phyloP scores from a whole-genome alignment of 768 basidiomycete genomes.

The Goffeauzyma gilvescens region DNA sequence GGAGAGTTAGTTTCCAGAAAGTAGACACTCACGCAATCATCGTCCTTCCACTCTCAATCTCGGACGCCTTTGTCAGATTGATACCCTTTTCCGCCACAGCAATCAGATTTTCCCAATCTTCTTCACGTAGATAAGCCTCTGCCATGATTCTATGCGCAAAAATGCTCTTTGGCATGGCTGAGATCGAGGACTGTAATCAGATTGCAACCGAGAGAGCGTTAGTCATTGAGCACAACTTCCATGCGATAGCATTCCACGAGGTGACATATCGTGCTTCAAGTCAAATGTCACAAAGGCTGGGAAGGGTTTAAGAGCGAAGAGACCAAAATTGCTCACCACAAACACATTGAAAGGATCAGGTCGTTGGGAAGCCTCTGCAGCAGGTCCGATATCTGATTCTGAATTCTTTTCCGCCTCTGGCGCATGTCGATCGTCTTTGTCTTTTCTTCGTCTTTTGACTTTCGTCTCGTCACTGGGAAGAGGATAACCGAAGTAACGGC shows the following conservation, averaged over 20 bases:
- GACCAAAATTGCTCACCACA: constrained; percentile 1
- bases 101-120: constrained; percentile 56
- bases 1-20: neutral
- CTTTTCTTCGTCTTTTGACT: constrained; percentile 24
- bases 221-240: too few species aligned
- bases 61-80: constrained; percentile 39
- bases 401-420: too few species aligned
- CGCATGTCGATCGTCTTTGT: too few species aligned
- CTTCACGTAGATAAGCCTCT: constrained; percentile 47
- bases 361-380: too few species aligned
- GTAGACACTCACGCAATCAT: constrained; percentile 36
- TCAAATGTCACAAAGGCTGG: too few species aligned
- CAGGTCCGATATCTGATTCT: too few species aligned
- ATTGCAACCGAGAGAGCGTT: too few species aligned
- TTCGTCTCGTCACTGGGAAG: constrained; percentile 36
- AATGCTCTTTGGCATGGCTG: constrained; percentile 45
- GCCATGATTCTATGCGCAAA: constrained; percentile 49
- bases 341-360: constrained; percentile 9
- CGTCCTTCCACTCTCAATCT: constrained; percentile 42
- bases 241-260: too few species aligned
- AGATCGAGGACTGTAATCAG: too few species aligned
- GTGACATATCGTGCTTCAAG: too few species aligned
- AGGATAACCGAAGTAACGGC: constrained; percentile 42
- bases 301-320: too few species aligned
- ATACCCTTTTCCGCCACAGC: constrained; percentile 55